A percentile compares a stretch with the other conserved stretches of the same genome.
phyloP scores from a whole-genome alignment of 345 rosid species.

The Eutrema heterophyllum region DNA sequence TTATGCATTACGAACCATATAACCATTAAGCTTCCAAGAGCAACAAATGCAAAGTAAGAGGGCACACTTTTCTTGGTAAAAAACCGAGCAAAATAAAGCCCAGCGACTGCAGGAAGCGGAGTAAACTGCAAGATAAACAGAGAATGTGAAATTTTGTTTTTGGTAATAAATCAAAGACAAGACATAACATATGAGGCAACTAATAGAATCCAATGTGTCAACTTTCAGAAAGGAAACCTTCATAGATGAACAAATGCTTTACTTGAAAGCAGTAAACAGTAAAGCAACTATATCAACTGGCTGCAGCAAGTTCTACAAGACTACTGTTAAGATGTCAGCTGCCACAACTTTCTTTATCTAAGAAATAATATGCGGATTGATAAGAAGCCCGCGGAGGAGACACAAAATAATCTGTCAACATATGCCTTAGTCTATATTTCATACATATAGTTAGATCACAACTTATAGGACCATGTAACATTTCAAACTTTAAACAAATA shows the following conservation, averaged over 20 bases:
- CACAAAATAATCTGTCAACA: background rate
- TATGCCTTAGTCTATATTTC: background rate
- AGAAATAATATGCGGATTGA: background rate
- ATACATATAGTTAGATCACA: background rate
- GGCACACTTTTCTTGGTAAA: constrained; percentile 82
- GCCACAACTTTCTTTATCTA: background rate
- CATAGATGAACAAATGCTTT: background rate
- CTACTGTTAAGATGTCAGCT: constrained; percentile 9
- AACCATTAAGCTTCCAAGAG: constrained; percentile 92
- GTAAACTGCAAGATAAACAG: constrained; percentile 59
- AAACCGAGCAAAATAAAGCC: constrained; percentile 90
- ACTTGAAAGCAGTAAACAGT: background rate
- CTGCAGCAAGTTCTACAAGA: constrained; percentile 10
- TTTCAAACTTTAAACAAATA: background rate
- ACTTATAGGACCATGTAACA: background rate
- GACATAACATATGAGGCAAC: background rate
- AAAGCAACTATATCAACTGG: background rate
- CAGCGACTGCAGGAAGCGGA: constrained; percentile 84
- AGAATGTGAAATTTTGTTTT: constrained; percentile 1
- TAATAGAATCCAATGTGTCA: background rate
- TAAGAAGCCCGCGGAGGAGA: background rate
- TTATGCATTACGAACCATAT: constrained; percentile 90
- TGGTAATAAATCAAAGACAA: background rate
- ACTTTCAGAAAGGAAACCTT: background rate
- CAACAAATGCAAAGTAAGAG: constrained; percentile 87